Conservation (phyloP, 352 stramenopile species). For the Pythium pectinolyticum region DNA sequence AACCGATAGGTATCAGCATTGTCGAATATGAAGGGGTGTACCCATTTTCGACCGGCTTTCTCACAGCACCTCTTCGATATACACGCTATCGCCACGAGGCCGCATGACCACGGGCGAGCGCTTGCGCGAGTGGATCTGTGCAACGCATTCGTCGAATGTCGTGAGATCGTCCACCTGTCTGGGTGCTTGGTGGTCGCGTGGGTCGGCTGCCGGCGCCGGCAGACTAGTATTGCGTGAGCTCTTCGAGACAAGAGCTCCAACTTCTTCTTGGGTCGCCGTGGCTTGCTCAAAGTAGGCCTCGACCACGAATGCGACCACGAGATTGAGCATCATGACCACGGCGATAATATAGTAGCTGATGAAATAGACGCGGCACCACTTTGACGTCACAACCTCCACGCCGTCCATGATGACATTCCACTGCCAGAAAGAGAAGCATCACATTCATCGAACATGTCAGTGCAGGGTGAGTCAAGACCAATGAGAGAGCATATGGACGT, state of each 20-base stretch:
- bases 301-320: constrained; percentile 70
- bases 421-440: constrained; percentile 24
- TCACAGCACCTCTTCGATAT: constrained; percentile 48
- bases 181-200: too few species aligned
- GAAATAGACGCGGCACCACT: constrained; percentile 68
- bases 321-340: constrained; percentile 69
- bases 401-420: constrained; percentile 78
- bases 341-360: constrained; percentile 71
- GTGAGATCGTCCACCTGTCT: background rate
- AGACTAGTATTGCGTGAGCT: background rate
- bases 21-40: background rate
- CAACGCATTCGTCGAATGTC: background rate
- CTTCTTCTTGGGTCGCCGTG: constrained; percentile 7
- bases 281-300: constrained; percentile 55
- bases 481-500: constrained; percentile 3
- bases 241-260: background rate
- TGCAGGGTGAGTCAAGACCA: background rate
- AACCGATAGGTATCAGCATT: background rate
- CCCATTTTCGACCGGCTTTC: background rate
- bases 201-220: too few species aligned
- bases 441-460: too few species aligned
- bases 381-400: constrained; percentile 46
- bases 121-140: constrained; percentile 15
- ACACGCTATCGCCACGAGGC: constrained; percentile 43
- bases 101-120: constrained; percentile 28